Base-by-base conservation (phyloP, 106 monocot genomes). In the Dioscorea alata region DNA sequence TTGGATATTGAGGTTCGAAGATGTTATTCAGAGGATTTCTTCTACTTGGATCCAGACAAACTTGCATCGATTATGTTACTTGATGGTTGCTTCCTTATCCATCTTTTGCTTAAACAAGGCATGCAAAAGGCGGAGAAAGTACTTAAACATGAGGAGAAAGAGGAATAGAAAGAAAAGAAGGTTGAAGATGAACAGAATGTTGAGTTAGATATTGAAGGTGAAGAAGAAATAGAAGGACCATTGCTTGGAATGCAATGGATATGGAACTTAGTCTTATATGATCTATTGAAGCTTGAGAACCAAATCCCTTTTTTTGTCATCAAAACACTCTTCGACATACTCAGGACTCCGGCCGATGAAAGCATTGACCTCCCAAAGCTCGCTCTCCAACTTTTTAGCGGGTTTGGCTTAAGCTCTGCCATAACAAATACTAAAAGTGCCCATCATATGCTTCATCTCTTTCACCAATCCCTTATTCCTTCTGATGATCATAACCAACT, bases 251-350 rank as follows among this genome's bases (percentile, higher is more conserved):
- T 31, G 31, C 19, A 59, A 25, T 70, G 70, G 70, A 42, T 49
- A 42, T 60, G 59, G 58, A 60, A 48, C 35, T 24, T 19, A 57
- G 71, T 23, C 6, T 34, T 49, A 51, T 68, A 53, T 48, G 78
- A 79, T 56, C 23, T 79, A 33, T 23, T 79, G 8, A 61, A 52
- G 34, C 78, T 79, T 12, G 78, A 79, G 68, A 78, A 71, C 24
- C 77, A 78, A 32, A 59, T 71, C 13, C 77, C 77, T 4, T 78
- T 78, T 66, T 71, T 79, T 25, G 53, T 79, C 8, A 21, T 79
- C 10, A 18, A 53, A 13, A 62, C 31, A n/a, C 62, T 78, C 1
- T 73, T 61, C 56, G 61, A 73, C 13, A 6, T 61, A 12, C 68
- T 68, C 6, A 67, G 25, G 31, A 66, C 21, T 17, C 49, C 66